phyloP scores from a whole-genome alignment of 169 alveolate genomes.

The Eimeria sp. region DNA sequence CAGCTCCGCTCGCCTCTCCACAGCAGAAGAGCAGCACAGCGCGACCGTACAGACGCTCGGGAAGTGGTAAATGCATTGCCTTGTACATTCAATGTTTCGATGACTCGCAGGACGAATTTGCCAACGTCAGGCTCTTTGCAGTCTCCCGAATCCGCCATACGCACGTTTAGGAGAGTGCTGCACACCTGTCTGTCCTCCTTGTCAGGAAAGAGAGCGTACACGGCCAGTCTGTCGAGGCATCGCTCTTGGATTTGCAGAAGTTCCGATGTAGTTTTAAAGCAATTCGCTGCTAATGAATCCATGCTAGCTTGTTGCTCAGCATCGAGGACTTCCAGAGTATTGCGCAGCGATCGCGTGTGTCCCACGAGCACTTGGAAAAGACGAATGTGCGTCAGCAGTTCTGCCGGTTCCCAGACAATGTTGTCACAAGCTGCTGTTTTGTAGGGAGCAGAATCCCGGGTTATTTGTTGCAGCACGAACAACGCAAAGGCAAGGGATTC shows the following conservation, averaged over 20 bases:
- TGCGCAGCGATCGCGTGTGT: constrained; percentile 43
- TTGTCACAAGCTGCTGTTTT: background rate
- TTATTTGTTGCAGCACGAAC: constrained; percentile 48
- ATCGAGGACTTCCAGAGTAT: constrained; percentile 13
- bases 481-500: constrained; percentile 51
- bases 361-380: constrained; percentile 8
- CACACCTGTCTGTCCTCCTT: background rate
- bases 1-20: constrained; percentile 13
- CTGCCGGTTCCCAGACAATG: background rate
- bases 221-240: constrained; percentile 37
- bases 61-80: background rate
- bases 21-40: constrained; percentile 47
- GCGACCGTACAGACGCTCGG: background rate
- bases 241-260: constrained; percentile 41
- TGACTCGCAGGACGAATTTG: background rate
- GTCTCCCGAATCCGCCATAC: background rate
- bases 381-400: background rate
- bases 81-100: too few species aligned
- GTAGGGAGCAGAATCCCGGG: background rate
- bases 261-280: background rate
- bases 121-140: background rate
- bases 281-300: constrained; percentile 11
- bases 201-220: constrained; percentile 18
- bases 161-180: background rate
- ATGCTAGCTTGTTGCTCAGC: constrained; percentile 2